Conservation (phyloP, 1,284 basidiomycete genomes). For the Moniliophthora roreri region DNA sequence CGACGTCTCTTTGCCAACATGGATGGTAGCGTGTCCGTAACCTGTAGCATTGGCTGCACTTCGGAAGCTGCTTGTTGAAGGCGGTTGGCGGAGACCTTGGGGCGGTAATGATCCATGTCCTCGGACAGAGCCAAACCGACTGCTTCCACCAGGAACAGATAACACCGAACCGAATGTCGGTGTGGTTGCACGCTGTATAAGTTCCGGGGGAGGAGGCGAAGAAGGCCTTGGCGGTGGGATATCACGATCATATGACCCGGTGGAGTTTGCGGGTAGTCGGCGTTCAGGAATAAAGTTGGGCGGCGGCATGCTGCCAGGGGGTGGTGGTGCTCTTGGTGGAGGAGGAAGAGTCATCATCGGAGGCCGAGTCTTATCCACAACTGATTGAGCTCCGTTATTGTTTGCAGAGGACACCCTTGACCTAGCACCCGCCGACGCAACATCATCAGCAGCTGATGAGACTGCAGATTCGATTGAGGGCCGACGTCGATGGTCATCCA, state of each 20-base stretch:
- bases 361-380: conserved; percentile 77
- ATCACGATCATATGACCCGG: conserved; percentile 43
- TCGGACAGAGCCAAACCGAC: conserved; percentile 40
- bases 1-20: conserved; percentile 43
- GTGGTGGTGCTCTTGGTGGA: conserved; percentile 80
- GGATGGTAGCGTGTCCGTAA: conserved; percentile 34
- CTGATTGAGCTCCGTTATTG: conserved; percentile 28
- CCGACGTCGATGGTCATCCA: conserved; percentile 39
- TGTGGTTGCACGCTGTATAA: conserved; percentile 84
- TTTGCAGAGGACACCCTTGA: conserved; percentile 53
- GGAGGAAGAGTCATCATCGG: conserved; percentile 86
- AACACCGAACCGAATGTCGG: conserved; percentile 71
- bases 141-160: conserved; percentile 53
- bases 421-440: conserved; percentile 30
- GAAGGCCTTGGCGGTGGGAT: conserved; percentile 78
- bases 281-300: conserved; percentile 75
- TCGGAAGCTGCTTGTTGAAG: conserved; percentile 80
- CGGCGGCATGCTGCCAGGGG: conserved; percentile 68
- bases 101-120: conserved; percentile 66
- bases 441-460: conserved; percentile 47
- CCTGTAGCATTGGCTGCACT: conserved; percentile 62
- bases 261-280: conserved; percentile 52
- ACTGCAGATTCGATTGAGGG: conserved; percentile 66
- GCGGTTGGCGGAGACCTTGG: conserved; percentile 64
- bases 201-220: conserved; percentile 87